Conservation (phyloP, 805 yeast genomes). For the Starmerella apis region DNA sequence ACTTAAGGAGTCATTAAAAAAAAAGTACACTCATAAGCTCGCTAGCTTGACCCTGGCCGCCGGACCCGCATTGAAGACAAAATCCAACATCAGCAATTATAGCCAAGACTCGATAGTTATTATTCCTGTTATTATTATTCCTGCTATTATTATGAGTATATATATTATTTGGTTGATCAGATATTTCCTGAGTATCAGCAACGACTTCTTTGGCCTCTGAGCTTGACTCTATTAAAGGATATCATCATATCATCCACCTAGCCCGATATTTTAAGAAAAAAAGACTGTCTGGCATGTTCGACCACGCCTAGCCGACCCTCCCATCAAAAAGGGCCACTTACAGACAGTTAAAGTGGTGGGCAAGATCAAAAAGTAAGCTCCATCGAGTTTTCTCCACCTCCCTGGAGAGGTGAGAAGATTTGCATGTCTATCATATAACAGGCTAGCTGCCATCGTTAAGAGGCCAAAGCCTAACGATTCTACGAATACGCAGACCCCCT, state of each 20-base stretch:
- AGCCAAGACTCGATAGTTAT: no score
- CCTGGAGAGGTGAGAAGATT: conserved; percentile 11
- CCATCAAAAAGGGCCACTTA: background rate
- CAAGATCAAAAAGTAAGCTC: conserved; percentile 28
- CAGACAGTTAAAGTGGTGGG: conserved; percentile 11
- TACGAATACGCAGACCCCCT: background rate
- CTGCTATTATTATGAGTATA: no score
- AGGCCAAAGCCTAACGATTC: conserved; percentile 15
- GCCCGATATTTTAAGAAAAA: background rate
- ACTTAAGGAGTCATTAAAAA: no score
- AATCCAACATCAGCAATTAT: no score
- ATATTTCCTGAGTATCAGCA: conserved; percentile 23
- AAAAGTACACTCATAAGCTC: no score
- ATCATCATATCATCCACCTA: conserved; percentile 25
- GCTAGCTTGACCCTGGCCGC: no score
- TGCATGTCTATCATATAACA: conserved; percentile 29
- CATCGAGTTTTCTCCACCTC: conserved; percentile 27
- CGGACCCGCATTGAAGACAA: no score
- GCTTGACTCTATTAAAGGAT: conserved; percentile 30
- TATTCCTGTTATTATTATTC: no score
- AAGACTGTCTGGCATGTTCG: conserved; percentile 26
- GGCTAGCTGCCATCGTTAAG: conserved; percentile 23
- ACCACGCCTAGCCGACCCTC: conserved; percentile 24
- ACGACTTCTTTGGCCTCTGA: conserved; percentile 23
- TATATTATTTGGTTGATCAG: conserved; percentile 12